A percentile compares a stretch with the other conserved stretches of the same genome.
These are phyloP conservation scores for Apiospora aurea DNA, from an alignment of 2,329 filamentous ascomycete species.

Conservation along the genomic window DNA sequence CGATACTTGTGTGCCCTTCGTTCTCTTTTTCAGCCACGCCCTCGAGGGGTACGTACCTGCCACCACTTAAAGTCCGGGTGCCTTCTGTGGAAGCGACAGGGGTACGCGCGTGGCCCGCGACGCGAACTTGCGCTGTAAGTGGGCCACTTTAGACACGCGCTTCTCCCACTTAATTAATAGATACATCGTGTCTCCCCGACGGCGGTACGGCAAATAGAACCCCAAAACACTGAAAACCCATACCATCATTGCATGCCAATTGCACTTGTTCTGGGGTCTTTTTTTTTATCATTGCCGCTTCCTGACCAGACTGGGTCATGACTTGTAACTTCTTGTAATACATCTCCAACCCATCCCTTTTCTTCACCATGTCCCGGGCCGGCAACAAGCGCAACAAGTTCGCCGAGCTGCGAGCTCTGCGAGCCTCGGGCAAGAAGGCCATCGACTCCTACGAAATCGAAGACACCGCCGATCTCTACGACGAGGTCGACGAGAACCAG, in stretches of 20 bases:
- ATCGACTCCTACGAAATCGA: slow-evolving; percentile 87
- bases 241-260: not conserved
- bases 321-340: slow-evolving; percentile 7
- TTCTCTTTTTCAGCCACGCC: not conserved
- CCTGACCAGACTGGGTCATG: slow-evolving; percentile 7
- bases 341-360: not conserved
- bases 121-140: slow-evolving; percentile 3
- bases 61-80: not conserved
- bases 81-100: slow-evolving; percentile 10
- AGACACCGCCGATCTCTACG: slow-evolving; percentile 86
- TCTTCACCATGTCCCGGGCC: slow-evolving; percentile 50
- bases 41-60: not conserved
- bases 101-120: slow-evolving; percentile 21
- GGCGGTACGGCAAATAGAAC: slow-evolving; percentile 9
- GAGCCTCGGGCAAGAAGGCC: slow-evolving; percentile 89
- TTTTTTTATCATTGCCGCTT: not conserved
- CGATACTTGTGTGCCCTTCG: slow-evolving; percentile 1
- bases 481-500: slow-evolving; percentile 94
- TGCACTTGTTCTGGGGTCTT: not conserved
- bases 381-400: slow-evolving; percentile 58
- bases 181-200: slow-evolving; percentile 12
- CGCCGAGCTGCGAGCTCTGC: slow-evolving; percentile 83
- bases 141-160: slow-evolving; percentile 23
- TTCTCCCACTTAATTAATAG: slow-evolving; percentile 22
- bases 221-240: slow-evolving; percentile 2